A percentile compares a stretch with the other conserved stretches of the same genome.
phyloP scores from a whole-genome alignment of 2,329 filamentous ascomycete species.

The Cladorrhinum sp. region DNA sequence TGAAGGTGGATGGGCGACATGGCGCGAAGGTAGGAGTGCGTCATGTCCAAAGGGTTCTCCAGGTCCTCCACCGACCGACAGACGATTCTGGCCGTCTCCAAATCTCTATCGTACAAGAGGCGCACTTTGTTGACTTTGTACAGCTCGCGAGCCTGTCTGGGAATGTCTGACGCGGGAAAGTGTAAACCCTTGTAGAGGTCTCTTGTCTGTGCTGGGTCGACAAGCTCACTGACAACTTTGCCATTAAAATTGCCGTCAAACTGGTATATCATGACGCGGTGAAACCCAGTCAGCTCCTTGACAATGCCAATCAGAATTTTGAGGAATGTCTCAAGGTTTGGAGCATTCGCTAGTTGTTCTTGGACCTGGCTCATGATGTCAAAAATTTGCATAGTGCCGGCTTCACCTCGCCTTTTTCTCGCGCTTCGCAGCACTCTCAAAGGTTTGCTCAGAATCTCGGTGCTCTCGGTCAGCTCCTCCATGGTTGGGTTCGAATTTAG shows the following conservation, averaged over 20 bases:
- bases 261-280: constrained; percentile 90
- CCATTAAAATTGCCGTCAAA: constrained; percentile 83
- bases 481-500: constrained; percentile 67
- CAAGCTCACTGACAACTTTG: constrained; percentile 80
- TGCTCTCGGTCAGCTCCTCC: constrained; percentile 74
- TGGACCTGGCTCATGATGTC: constrained; percentile 91
- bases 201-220: constrained; percentile 74
- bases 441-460: constrained; percentile 70
- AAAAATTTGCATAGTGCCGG: constrained; percentile 84
- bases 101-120: constrained; percentile 79
- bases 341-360: constrained; percentile 74
- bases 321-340: constrained; percentile 68
- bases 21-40: constrained; percentile 77
- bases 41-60: constrained; percentile 74
- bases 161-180: constrained; percentile 85
- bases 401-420: constrained; percentile 71
- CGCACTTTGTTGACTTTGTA: constrained; percentile 90
- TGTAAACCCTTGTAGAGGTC: constrained; percentile 85
- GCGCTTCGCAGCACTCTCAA: constrained; percentile 74
- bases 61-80: constrained; percentile 73
- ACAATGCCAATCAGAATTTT: constrained; percentile 82
- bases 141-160: constrained; percentile 79
- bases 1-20: constrained; percentile 91
- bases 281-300: constrained; percentile 86
- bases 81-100: constrained; percentile 75